phyloP scores from a whole-genome alignment of 2,329 filamentous ascomycete species.

The Chaetomium strumarium region DNA sequence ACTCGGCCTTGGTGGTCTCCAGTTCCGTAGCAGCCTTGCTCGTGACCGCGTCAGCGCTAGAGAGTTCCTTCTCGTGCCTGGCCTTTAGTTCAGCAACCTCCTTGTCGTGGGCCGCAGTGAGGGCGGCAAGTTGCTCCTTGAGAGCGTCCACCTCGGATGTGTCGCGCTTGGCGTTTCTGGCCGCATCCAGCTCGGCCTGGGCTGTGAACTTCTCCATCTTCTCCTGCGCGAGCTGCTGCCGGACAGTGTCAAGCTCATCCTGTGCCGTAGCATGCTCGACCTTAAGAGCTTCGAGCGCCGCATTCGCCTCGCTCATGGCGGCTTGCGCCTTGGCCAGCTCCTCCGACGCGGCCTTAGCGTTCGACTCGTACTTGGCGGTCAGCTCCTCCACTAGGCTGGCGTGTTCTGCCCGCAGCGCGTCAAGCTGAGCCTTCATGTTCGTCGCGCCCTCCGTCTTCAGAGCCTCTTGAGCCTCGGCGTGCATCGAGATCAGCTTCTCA shows the following conservation, averaged over 20 bases:
- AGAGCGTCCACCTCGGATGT: slow-evolving; percentile 49
- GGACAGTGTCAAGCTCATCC: slow-evolving; percentile 42
- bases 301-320: slow-evolving; percentile 34
- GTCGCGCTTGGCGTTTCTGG: slow-evolving; percentile 50
- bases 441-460: slow-evolving; percentile 41
- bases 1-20: slow-evolving; percentile 36
- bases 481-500: slow-evolving; percentile 39
- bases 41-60: slow-evolving; percentile 32
- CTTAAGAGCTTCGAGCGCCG: slow-evolving; percentile 33
- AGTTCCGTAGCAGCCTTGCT: slow-evolving; percentile 35
- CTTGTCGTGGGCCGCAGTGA: slow-evolving; percentile 44
- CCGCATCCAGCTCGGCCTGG: slow-evolving; percentile 55
- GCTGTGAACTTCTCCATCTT: slow-evolving; percentile 56
- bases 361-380: slow-evolving; percentile 35
- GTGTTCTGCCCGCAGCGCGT: slow-evolving; percentile 29
- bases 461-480: slow-evolving; percentile 40
- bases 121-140: slow-evolving; percentile 42
- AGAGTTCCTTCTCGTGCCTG: slow-evolving; percentile 31
- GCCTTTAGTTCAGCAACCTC: slow-evolving; percentile 32
- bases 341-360: slow-evolving; percentile 25
- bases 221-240: slow-evolving; percentile 50
- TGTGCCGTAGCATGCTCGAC: slow-evolving; percentile 41
- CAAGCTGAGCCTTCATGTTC: slow-evolving; percentile 36
- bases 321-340: slow-evolving; percentile 33
- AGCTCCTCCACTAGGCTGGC: slow-evolving; percentile 39